Conservation (phyloP, 2,329 filamentous ascomycete species). For the Chaetomium strumarium region DNA sequence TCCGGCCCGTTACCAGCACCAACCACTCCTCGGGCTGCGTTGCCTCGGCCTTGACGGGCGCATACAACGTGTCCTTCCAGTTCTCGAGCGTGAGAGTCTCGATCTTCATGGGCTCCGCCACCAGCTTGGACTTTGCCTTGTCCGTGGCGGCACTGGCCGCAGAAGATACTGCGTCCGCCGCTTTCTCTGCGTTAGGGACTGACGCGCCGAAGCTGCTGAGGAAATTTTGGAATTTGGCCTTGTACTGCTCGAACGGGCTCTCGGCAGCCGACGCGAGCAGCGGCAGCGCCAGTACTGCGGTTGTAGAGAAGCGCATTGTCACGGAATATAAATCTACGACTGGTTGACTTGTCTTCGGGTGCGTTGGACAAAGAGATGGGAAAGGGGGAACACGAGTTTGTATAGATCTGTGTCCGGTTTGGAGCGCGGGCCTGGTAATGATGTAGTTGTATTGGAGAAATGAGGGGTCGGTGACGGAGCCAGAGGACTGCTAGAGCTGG, state of each 20-base stretch:
- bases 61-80: conserved; percentile 64
- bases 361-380: background rate
- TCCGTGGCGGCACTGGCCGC: conserved; percentile 36
- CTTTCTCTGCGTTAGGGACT: conserved; percentile 42
- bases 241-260: conserved; percentile 49
- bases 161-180: conserved; percentile 31
- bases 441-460: background rate
- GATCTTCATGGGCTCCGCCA: conserved; percentile 35
- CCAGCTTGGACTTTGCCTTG: conserved; percentile 26
- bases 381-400: background rate
- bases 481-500: background rate
- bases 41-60: conserved; percentile 52
- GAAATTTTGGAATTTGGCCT: conserved; percentile 58
- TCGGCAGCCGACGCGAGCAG: conserved; percentile 48
- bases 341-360: conserved; percentile 1
- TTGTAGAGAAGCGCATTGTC: conserved; percentile 52
- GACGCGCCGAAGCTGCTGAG: conserved; percentile 53
- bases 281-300: conserved; percentile 49
- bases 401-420: background rate
- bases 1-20: conserved; percentile 66
- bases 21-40: conserved; percentile 69
- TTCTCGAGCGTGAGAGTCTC: conserved; percentile 59
- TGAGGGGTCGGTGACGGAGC: background rate
- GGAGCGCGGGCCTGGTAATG: background rate
- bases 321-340: conserved; percentile 19